phyloP scores from a whole-genome alignment of 768 basidiomycete species.

The Leccinellum albellum region DNA sequence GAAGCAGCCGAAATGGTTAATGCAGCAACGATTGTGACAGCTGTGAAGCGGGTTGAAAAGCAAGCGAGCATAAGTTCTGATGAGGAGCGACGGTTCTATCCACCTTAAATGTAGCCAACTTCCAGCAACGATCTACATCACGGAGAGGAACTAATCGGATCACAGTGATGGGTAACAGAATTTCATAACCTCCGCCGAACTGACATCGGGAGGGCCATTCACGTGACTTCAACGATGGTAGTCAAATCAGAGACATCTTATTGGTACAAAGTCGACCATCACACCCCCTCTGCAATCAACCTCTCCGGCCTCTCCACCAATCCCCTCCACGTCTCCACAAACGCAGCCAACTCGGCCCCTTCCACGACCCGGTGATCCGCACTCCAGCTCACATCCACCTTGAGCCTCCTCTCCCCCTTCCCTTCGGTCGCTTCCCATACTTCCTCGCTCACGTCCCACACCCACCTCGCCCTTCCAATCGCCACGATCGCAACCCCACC shows the following conservation, averaged over 20 bases:
- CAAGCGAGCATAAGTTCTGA: too few species aligned
- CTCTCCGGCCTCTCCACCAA: conserved; percentile 76
- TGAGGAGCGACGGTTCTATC: too few species aligned
- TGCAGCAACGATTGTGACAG: too few species aligned
- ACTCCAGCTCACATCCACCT: conserved; percentile 72
- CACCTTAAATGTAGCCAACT: too few species aligned
- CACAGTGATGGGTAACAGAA: too few species aligned
- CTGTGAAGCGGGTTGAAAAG: too few species aligned
- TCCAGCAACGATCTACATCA: too few species aligned
- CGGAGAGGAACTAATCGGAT: too few species aligned
- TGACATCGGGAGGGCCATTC: too few species aligned
- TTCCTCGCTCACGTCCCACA: conserved; percentile 60
- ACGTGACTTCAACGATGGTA: too few species aligned
- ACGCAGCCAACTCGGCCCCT: conserved; percentile 84
- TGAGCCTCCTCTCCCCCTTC: conserved; percentile 49
- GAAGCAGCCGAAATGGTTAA: too few species aligned
- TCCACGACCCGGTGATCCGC: conserved; percentile 88
- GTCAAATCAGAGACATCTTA: background rate
- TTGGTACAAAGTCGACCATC: conserved; percentile 7
- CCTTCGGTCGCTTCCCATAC: conserved; percentile 16
- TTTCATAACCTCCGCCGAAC: too few species aligned
- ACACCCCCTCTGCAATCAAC: conserved; percentile 52
- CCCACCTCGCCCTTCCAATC: conserved; percentile 74
- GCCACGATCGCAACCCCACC: conserved; percentile 86
- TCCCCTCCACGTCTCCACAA: conserved; percentile 79